Percentiles rank a stretch among this genome's conserved stretches.
Evolutionary conservation across 148 eudicot genomes (phyloP).

Genomic region (Rhododendron mucronatum): DNA sequence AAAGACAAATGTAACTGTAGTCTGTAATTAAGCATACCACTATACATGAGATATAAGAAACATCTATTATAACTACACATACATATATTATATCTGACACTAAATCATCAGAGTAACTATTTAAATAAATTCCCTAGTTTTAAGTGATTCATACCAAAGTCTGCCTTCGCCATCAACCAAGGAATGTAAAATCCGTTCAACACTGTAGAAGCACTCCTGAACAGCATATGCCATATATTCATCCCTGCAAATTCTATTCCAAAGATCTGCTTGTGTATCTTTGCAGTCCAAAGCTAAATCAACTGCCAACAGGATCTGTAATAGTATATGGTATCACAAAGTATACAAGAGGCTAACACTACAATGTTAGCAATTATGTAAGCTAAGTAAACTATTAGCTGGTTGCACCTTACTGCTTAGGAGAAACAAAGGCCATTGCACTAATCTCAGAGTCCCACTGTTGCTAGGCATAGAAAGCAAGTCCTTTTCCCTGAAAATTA

Average conservation of each 20-base stretch:
- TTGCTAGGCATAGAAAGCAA: slow-evolving; percentile 97
- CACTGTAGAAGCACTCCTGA: slow-evolving; percentile 85
- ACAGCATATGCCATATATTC: slow-evolving; percentile 99
- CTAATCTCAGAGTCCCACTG: slow-evolving; percentile 67
- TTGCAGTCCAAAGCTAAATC: slow-evolving; percentile 97
- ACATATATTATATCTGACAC: background rate
- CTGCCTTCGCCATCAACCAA: slow-evolving; percentile 86
- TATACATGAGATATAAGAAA: background rate
- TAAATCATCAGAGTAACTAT: background rate
- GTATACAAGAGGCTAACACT: background rate
- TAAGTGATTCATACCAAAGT: slow-evolving; percentile 51
- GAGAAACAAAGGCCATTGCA: slow-evolving; percentile 98
- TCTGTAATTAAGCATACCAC: background rate
- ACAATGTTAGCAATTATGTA: background rate
- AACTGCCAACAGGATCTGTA: slow-evolving; percentile 86
- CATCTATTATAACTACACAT: background rate
- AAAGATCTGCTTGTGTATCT: slow-evolving; percentile 84
- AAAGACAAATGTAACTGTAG: background rate
- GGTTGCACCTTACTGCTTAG: slow-evolving; percentile 76
- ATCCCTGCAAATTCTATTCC: slow-evolving; percentile 84
- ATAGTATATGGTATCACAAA: slow-evolving; percentile 3
- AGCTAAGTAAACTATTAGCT: background rate
- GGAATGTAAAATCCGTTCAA: slow-evolving; percentile 71
- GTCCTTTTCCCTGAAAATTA: slow-evolving; percentile 71
- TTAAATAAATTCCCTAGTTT: slow-evolving; percentile 1